phyloP scores from a whole-genome alignment of 2,329 filamentous ascomycete genomes.

The Claviceps monticola region DNA sequence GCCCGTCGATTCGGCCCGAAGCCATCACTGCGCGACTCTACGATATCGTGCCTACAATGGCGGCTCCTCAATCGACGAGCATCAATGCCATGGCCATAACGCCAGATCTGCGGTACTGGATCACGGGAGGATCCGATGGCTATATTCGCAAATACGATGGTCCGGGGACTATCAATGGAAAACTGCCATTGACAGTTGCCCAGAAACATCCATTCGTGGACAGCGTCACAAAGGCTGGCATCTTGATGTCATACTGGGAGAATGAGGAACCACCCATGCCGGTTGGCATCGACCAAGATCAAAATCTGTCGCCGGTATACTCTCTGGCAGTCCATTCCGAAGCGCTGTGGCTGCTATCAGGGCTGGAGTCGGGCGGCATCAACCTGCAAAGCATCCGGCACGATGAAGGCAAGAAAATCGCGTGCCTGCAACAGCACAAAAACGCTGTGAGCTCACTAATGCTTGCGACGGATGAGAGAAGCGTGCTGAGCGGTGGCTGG shows the following conservation, averaged over 20 bases:
- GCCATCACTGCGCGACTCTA: conserved; percentile 70
- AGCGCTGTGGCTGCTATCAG: conserved; percentile 82
- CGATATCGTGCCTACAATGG: conserved; percentile 94
- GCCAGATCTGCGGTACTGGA: conserved; percentile 87
- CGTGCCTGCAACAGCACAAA: conserved; percentile 66
- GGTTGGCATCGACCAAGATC: conserved; percentile 38
- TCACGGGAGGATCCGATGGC: conserved; percentile 85
- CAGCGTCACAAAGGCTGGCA: conserved; percentile 88
- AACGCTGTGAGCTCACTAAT: conserved; percentile 84
- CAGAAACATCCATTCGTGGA: conserved; percentile 96
- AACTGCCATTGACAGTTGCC: conserved; percentile 83
- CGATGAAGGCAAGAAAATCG: conserved; percentile 84
- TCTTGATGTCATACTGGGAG: conserved; percentile 95
- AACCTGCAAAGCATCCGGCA: conserved; percentile 89
- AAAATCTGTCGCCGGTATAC: conserved; percentile 76
- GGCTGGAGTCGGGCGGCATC: conserved; percentile 80
- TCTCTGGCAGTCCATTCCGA: conserved; percentile 83
- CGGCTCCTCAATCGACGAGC: conserved; percentile 87
- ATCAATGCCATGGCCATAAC: conserved; percentile 89
- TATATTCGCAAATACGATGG: conserved; percentile 97
- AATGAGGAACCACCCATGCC: conserved; percentile 62
- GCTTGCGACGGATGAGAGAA: conserved; percentile 71
- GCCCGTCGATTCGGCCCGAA: conserved; percentile 58
- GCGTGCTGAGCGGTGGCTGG: conserved; percentile 86
- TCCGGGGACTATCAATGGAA: conserved; percentile 86